Evolutionary conservation across 2,329 filamentous ascomycete species (phyloP), one percentile per base, ranked within the genome.

Genomic region (Alternaria infectoria): DNA sequence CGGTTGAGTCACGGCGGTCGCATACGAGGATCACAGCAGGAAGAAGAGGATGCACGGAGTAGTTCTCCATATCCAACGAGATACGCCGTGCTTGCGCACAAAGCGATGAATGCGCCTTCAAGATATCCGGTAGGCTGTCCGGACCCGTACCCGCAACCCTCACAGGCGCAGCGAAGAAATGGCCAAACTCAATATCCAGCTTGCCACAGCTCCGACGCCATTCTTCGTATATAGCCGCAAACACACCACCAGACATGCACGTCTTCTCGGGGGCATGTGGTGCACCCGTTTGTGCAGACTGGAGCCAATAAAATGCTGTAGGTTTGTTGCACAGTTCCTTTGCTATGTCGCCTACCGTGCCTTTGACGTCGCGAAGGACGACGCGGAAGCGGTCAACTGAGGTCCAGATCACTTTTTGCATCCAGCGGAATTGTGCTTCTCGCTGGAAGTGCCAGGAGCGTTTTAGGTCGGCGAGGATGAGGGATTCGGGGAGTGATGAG

Each of bases 151-250:
- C 54, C 45, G 65, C 50, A 46, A 66, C 58, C 49, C 65, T 54
- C 56, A 68, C 60, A n/a, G 62, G 59, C 25, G 52, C 55, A 52
- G 59, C 65, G 30, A 68, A 58, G 26, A 66, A 68, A 64, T 68
- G 62, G n/a, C 59, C 65, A 54, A 65, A 68, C 54, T 68, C 60
- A 23, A 68, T 65, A 52, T 66, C 57, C 23, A 40, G 50, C 21
- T 50, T 23, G 13, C 28, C 46, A 59, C 19, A 63, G 30, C 59
- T 54, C 57, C 57, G 60, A 58, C 50, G 59, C 65, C 62, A 68
- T 57, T 55, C 60, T 60, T 66, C 65, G 40, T 36, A 64, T 50
- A 68, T 59, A 56, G 65, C 49, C 32, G 62, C 62, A 56, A 66
- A 65, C 10, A 61, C 40, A 44, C 36, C 43, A 26, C 62, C 59